These are phyloP conservation scores for Lentinus polychrous DNA, from an alignment of 1,284 basidiomycete species.

Conservation along the genomic window DNA sequence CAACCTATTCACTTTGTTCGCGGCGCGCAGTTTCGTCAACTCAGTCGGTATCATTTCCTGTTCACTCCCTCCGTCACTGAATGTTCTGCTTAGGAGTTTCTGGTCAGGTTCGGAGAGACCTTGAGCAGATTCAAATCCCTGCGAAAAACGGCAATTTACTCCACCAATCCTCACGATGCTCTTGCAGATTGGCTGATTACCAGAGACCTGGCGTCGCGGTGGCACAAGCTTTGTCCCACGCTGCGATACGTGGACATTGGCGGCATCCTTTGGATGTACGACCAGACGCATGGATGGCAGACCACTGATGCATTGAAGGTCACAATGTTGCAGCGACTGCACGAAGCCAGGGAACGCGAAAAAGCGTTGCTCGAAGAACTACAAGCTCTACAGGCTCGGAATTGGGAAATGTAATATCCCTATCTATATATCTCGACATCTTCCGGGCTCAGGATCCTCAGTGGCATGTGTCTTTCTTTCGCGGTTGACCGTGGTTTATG, in stretches of 20 bases:
- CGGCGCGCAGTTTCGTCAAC: neutral
- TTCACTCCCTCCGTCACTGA: neutral
- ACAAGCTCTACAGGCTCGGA: no score
- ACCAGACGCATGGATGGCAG: neutral
- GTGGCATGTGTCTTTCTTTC: no score
- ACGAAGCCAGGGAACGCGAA: neutral
- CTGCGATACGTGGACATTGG: neutral
- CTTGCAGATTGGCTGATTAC: neutral
- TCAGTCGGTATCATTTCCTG: neutral
- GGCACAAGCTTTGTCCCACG: neutral
- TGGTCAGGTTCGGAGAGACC: neutral
- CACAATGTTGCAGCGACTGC: neutral
- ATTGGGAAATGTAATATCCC: no score
- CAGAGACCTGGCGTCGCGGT: neutral
- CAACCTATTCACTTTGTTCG: neutral
- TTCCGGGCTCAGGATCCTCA: no score
- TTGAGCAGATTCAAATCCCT: neutral
- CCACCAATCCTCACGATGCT: neutral
- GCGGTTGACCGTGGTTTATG: no score
- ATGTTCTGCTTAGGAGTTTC: neutral
- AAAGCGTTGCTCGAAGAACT: no score
- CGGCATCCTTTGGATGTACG: neutral
- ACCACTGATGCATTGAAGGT: neutral
- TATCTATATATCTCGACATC: no score
- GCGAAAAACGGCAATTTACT: neutral